A percentile compares a stretch with the other conserved stretches of the same genome.
These are phyloP conservation scores for Fragilariopsis cylindrus DNA, from an alignment of 108 stramenopile genomes.

Conservation along the genomic window DNA sequence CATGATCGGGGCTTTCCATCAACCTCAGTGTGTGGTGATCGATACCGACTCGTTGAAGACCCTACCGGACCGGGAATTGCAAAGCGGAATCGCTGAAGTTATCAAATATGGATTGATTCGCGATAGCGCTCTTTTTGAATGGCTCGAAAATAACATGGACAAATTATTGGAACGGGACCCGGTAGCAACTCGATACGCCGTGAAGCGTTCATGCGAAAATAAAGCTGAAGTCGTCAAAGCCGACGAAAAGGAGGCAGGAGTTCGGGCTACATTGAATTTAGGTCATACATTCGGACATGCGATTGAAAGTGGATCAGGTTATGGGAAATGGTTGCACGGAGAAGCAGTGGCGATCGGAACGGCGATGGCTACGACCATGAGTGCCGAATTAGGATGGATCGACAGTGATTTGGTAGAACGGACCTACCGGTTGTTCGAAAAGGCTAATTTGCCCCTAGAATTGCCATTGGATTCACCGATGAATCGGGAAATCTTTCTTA, in stretches of 20 bases:
- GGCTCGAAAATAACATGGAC: constrained; percentile 90
- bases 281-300: constrained; percentile 99
- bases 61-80: constrained; percentile 93
- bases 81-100: constrained; percentile 91
- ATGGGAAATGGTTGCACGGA: constrained; percentile 94
- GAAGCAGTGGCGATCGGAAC: constrained; percentile 97
- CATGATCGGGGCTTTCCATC: constrained; percentile 98
- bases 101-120: constrained; percentile 96
- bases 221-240: constrained; percentile 96
- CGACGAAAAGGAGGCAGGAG: constrained; percentile 94
- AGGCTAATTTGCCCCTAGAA: constrained; percentile 69
- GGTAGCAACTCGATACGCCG: constrained; percentile 74
- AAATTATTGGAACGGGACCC: constrained; percentile 77
- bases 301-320: constrained; percentile 94
- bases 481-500: constrained; percentile 68
- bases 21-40: constrained; percentile 93
- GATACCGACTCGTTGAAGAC: constrained; percentile 84
- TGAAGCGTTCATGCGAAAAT: constrained; percentile 89
- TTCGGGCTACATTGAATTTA: constrained; percentile 96
- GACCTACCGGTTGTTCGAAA: constrained; percentile 62
- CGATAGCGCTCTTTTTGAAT: constrained; percentile 90
- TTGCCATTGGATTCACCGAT: constrained; percentile 83
- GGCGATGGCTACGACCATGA: constrained; percentile 94
- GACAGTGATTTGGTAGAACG: constrained; percentile 59
- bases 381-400: constrained; percentile 88